phyloP scores from a whole-genome alignment of 2,329 filamentous ascomycete species.

The Colletotrichum magnum region DNA sequence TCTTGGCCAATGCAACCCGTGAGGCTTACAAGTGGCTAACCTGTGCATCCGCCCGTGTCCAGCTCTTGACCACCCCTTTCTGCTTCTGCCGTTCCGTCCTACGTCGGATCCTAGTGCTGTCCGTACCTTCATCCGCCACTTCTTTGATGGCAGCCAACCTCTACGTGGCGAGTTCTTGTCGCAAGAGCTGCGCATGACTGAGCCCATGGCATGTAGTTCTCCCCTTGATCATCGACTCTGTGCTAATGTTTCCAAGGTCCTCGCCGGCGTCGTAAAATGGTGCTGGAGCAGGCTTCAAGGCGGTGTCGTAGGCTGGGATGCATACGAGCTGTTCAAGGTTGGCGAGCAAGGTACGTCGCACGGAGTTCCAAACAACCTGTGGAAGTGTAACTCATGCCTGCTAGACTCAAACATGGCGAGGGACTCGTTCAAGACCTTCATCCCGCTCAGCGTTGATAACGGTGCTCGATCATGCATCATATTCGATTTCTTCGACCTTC shows the following conservation, averaged over 20 bases:
- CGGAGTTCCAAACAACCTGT: background rate
- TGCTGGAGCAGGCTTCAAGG: constrained; percentile 95
- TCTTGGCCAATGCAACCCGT: constrained; percentile 35
- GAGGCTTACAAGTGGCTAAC: constrained; percentile 1
- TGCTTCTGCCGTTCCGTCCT: constrained; percentile 93
- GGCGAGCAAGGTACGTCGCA: constrained; percentile 85
- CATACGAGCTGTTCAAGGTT: constrained; percentile 95
- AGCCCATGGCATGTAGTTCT: constrained; percentile 82
- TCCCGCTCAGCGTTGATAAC: constrained; percentile 92
- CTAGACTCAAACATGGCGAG: constrained; percentile 91
- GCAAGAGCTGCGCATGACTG: constrained; percentile 91
- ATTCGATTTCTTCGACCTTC: constrained; percentile 94
- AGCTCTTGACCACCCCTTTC: constrained; percentile 93
- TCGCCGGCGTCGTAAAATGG: constrained; percentile 97
- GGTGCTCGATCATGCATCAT: constrained; percentile 89
- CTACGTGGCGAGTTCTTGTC: constrained; percentile 78
- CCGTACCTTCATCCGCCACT: constrained; percentile 92
- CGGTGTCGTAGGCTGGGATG: constrained; percentile 96
- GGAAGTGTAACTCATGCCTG: constrained; percentile 18
- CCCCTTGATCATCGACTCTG: constrained; percentile 39
- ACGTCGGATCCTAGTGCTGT: constrained; percentile 93
- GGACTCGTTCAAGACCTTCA: constrained; percentile 96
- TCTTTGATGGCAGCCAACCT: constrained; percentile 80
- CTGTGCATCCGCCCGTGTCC: constrained; percentile 22
- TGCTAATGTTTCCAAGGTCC: constrained; percentile 70